phyloP scores from a whole-genome alignment of 129 eudicot species.

The Tagetes patula region DNA sequence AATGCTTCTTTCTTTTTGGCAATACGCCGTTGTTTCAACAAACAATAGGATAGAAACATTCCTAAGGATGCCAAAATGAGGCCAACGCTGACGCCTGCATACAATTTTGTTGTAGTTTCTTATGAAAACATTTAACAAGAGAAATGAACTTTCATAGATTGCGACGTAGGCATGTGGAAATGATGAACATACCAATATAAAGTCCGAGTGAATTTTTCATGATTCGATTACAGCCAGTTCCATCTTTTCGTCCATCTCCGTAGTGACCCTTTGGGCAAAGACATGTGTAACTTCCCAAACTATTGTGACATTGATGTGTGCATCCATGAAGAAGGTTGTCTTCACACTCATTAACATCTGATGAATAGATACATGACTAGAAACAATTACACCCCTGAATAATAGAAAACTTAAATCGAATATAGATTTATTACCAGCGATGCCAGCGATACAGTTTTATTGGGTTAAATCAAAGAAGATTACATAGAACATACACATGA shows the following conservation, averaged over 20 bases:
- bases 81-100: too few relatives aligned
- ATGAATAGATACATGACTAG: not conserved
- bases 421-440: too few relatives aligned
- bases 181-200: not conserved
- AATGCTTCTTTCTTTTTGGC: conserved; percentile 21
- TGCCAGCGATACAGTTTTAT: too few relatives aligned
- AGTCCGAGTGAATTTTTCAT: not conserved
- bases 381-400: too few relatives aligned
- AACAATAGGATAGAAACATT: conserved; percentile 18
- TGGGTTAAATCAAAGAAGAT: too few relatives aligned
- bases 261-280: conserved; percentile 27
- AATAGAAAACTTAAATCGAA: too few relatives aligned
- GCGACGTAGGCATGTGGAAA: too few relatives aligned
- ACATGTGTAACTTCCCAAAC: conserved; percentile 21
- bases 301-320: conserved; percentile 16
- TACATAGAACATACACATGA: too few relatives aligned
- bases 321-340: conserved; percentile 10
- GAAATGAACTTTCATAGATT: too few relatives aligned
- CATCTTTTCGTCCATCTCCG: conserved; percentile 14
- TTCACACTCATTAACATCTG: conserved; percentile 34
- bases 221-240: not conserved
- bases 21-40: conserved; percentile 11
- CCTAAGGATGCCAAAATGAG: not conserved
- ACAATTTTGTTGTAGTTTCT: too few relatives aligned
- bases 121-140: too few relatives aligned